Evolutionary conservation across 2,329 filamentous ascomycete genomes (phyloP).

Genomic region (Rhynchosporium agropyri): DNA sequence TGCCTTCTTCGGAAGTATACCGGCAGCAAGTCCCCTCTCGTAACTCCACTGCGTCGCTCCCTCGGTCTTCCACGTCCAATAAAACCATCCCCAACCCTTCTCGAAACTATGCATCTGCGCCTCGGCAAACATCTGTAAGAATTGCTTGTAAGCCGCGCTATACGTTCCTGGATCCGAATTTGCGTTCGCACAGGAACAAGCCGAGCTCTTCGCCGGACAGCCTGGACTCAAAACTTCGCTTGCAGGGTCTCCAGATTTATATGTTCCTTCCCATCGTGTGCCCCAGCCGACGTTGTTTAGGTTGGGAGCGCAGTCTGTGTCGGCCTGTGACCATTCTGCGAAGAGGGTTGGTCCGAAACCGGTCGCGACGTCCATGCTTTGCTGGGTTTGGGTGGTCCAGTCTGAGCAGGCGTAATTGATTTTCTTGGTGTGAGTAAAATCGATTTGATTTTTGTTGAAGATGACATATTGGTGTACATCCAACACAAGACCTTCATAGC

Average conservation of each 20-base stretch:
- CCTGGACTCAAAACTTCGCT: slow-evolving; percentile 64
- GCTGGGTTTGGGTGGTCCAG: slow-evolving; percentile 78
- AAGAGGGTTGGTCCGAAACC: slow-evolving; percentile 94
- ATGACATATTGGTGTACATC: slow-evolving; percentile 99
- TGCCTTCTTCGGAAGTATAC: slow-evolving; percentile 77
- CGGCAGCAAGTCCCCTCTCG: slow-evolving; percentile 73
- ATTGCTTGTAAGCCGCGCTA: slow-evolving; percentile 76
- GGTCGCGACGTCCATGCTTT: slow-evolving; percentile 70
- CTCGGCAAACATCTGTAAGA: slow-evolving; percentile 86
- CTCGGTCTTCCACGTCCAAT: slow-evolving; percentile 98
- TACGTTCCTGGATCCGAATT: slow-evolving; percentile 74
- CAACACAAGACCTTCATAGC: slow-evolving; percentile 74
- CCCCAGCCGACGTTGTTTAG: slow-evolving; percentile 90
- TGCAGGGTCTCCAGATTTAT: slow-evolving; percentile 63
- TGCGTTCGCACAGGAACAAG: slow-evolving; percentile 74
- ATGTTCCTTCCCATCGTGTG: slow-evolving; percentile 89
- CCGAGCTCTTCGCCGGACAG: slow-evolving; percentile 69
- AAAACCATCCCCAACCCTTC: slow-evolving; percentile 95
- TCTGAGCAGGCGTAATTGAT: slow-evolving; percentile 83
- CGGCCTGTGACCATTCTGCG: slow-evolving; percentile 96
- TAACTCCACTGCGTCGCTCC: slow-evolving; percentile 88
- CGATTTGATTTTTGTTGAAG: slow-evolving; percentile 89
- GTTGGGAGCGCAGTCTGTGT: slow-evolving; percentile 87
- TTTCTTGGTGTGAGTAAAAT: slow-evolving; percentile 79
- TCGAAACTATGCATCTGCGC: slow-evolving; percentile 97